Evolutionary conservation across 768 basidiomycete genomes (phyloP).

Genomic region (Naganishia randhawae): DNA sequence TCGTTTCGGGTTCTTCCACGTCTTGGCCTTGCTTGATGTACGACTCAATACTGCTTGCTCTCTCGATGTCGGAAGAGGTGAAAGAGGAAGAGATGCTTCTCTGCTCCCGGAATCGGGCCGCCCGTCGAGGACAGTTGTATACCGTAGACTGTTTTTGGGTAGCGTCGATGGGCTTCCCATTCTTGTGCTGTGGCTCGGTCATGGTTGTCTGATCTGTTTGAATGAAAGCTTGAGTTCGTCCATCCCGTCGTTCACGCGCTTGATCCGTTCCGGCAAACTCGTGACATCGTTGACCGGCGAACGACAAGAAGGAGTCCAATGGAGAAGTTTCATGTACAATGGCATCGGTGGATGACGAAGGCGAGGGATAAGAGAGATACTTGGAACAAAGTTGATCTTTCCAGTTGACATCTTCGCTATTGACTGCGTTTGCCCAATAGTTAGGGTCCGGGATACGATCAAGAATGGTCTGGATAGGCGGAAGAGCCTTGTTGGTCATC

Average conservation of each 20-base stretch:
- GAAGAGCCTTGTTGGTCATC: not conserved
- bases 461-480: slow-evolving; percentile 3
- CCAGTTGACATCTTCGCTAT: not conserved
- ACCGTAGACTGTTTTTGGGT: not conserved
- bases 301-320: not conserved
- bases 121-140: not conserved
- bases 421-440: not conserved
- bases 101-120: too few relatives aligned
- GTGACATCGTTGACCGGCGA: not conserved
- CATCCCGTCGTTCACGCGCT: not conserved
- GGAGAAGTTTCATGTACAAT: not conserved
- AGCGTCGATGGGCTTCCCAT: not conserved
- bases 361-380: slow-evolving; percentile 3
- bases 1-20: not conserved
- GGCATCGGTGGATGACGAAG: not conserved
- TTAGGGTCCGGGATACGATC: not conserved
- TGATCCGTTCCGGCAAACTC: not conserved
- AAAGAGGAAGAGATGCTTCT: not conserved
- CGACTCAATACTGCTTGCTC: slow-evolving; percentile 8
- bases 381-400: not conserved
- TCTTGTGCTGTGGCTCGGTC: not conserved
- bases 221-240: not conserved
- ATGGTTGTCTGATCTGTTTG: not conserved
- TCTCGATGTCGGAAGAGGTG: slow-evolving; percentile 17
- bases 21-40: not conserved